Base-by-base conservation (phyloP, 2,329 filamentous ascomycete genomes). In the Lithohypha guttulata region DNA sequence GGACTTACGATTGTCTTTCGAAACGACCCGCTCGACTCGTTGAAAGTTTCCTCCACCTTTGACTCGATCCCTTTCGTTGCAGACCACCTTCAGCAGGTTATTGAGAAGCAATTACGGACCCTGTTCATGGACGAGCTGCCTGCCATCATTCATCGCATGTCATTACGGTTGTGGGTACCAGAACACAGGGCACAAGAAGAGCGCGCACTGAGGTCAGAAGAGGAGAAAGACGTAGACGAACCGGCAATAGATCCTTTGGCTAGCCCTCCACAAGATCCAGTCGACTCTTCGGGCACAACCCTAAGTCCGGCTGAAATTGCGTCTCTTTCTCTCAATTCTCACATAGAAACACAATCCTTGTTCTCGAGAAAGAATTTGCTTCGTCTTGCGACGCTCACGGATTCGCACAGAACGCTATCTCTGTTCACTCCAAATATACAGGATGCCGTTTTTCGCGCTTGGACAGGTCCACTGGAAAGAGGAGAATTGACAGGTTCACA, bases 61-160 rank as follows among this genome's bases (percentile, higher is more conserved):
- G 91, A 98, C 65, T 94, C 89, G 9, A 98, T 98, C 54, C 89
- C 91, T 30, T 98, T 98, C 56, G 91, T 98, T 46, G 81, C 91
- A 51, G 87, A 98, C 60, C 96, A 96, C 59, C 68, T 98, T 41
- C 91, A 98, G 57, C 82, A 84, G 58, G 93, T 89, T 45, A 98
- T 98, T 53, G 91, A 98, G 63, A 82, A 77, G 36, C 91, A 96
- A 60, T 65, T 98, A 45, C 79, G 91, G 20, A 85, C 87, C 39
- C 59, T 98, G 49, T 93, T 98, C 70, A 96, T 96, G 86, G 89
- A 98, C 48, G 91, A 98, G 59, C 65, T 98, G 17, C 91, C 91
- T 1, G 87, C 89, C 34, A 96, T 96, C 43, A 94, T 98, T 45
- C 91, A 98, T 61, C 77, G 86, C 36, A 65, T 98, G 14, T 96